Evolutionary conservation across 805 yeast species (phyloP).

Genomic region (Candida vaughaniae): DNA sequence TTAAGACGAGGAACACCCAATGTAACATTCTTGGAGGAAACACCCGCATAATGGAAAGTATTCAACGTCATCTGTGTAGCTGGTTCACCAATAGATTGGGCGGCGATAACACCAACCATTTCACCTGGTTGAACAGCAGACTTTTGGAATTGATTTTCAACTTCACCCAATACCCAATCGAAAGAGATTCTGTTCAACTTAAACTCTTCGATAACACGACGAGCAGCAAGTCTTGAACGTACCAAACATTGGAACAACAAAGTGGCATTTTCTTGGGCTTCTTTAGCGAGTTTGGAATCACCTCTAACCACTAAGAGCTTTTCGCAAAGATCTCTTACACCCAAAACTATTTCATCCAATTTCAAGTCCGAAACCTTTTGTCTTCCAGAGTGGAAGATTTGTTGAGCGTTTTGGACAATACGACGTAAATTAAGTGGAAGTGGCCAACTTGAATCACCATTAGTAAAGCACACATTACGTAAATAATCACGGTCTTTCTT

Average conservation of each 20-base stretch:
- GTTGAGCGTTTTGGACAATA: conserved; percentile 95
- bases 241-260: conserved; percentile 85
- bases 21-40: conserved; percentile 92
- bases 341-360: conserved; percentile 71
- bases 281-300: conserved; percentile 63
- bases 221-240: conserved; percentile 87
- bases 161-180: conserved; percentile 94
- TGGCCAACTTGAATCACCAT: conserved; percentile 97
- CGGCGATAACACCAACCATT: conserved; percentile 97
- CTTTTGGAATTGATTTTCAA: conserved; percentile 89
- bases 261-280: conserved; percentile 93
- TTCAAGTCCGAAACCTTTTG: conserved; percentile 88
- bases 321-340: conserved; percentile 67
- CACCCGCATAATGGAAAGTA: conserved; percentile 98
- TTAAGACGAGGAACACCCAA: conserved; percentile 97
- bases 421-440: conserved; percentile 96
- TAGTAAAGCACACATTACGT: conserved; percentile 78
- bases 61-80: conserved; percentile 98
- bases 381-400: conserved; percentile 91
- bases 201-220: conserved; percentile 90
- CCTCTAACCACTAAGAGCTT: conserved; percentile 82
- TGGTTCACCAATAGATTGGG: conserved; percentile 97
- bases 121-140: conserved; percentile 95
- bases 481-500: conserved; percentile 72
- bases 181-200: conserved; percentile 81